phyloP scores from a whole-genome alignment of 2,329 filamentous ascomycete species.

The Talaromyces marneffei region DNA sequence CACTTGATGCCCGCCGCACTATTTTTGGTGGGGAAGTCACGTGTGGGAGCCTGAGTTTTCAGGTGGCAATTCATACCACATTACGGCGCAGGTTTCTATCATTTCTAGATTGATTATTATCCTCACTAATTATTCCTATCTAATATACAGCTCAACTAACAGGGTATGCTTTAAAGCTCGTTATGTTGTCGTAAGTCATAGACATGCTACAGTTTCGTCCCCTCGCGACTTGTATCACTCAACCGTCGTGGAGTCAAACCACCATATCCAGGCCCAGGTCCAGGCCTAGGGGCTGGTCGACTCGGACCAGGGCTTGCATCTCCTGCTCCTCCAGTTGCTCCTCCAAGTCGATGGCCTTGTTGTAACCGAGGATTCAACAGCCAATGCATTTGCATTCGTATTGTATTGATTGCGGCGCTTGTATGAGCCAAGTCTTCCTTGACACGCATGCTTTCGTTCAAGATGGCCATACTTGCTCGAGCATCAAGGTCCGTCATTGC shows the following conservation, averaged over 20 bases:
- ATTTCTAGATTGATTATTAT: background rate
- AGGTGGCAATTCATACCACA: background rate
- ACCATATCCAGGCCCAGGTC: slow-evolving; percentile 19
- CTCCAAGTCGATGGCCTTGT: slow-evolving; percentile 24
- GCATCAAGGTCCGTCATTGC: slow-evolving; percentile 56
- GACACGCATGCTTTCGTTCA: slow-evolving; percentile 57
- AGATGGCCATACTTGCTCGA: slow-evolving; percentile 55
- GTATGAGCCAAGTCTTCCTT: slow-evolving; percentile 59
- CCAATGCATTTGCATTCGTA: slow-evolving; percentile 59
- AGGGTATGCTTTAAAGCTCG: too few relatives aligned
- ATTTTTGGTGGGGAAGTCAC: slow-evolving; percentile 6
- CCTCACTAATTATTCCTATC: too few relatives aligned
- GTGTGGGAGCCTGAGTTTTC: background rate
- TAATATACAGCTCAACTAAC: too few relatives aligned
- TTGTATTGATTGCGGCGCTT: slow-evolving; percentile 53
- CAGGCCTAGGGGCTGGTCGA: slow-evolving; percentile 19
- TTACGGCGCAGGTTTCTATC: background rate
- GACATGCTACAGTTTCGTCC: slow-evolving; percentile 30
- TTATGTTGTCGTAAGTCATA: background rate
- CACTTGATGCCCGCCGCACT: slow-evolving; percentile 6
- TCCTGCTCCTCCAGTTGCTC: slow-evolving; percentile 15
- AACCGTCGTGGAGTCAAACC: slow-evolving; percentile 25
- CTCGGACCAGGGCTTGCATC: slow-evolving; percentile 16
- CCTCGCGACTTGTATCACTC: slow-evolving; percentile 38
- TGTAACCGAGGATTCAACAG: slow-evolving; percentile 54